Percentiles rank a stretch among this genome's conserved stretches.
phyloP scores from a whole-genome alignment of 2,329 filamentous ascomycete species.

The Stagonosporopsis tanaceti region DNA sequence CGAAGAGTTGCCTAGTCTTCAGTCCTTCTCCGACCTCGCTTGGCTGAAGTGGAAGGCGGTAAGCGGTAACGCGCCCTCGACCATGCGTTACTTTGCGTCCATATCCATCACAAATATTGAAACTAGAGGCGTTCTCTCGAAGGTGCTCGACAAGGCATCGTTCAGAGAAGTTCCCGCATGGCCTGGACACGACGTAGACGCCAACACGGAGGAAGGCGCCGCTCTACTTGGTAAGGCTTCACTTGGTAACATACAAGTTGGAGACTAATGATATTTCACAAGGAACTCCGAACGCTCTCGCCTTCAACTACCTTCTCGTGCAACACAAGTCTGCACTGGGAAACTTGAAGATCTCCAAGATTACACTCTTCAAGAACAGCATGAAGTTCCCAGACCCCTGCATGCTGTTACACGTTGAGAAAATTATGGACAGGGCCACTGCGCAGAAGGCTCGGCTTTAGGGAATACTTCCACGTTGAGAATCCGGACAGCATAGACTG shows the following conservation, averaged over 20 bases:
- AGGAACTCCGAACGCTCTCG: slow-evolving; percentile 17
- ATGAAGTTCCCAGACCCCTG: slow-evolving; percentile 9
- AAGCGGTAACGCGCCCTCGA: not conserved
- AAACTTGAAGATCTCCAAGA: slow-evolving; percentile 11
- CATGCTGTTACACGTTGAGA: slow-evolving; percentile 11
- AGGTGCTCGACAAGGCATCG: not conserved
- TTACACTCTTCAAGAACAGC: slow-evolving; percentile 12
- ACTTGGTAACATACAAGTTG: not conserved
- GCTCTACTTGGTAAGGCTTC: slow-evolving; percentile 13
- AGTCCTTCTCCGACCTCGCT: slow-evolving; percentile 12
- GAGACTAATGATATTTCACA: not conserved
- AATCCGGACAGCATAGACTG: no score
- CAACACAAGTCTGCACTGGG: slow-evolving; percentile 17
- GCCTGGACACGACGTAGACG: slow-evolving; percentile 5
- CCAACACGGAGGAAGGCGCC: slow-evolving; percentile 4
- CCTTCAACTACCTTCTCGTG: slow-evolving; percentile 16
- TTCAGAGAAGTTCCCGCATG: slow-evolving; percentile 5
- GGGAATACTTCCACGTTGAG: no score
- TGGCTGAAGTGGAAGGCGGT: slow-evolving; percentile 15
- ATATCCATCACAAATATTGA: slow-evolving; percentile 12
- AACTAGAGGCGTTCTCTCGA: slow-evolving; percentile 2
- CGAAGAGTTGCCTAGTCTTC: slow-evolving; percentile 4
- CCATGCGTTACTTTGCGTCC: slow-evolving; percentile 9
- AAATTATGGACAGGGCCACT: not conserved
- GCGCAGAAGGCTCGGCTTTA: no score